Percentiles rank a stretch among this genome's conserved stretches.
Evolutionary conservation across 805 yeast species (phyloP).

Genomic region (Kluyveromyces lactis): DNA sequence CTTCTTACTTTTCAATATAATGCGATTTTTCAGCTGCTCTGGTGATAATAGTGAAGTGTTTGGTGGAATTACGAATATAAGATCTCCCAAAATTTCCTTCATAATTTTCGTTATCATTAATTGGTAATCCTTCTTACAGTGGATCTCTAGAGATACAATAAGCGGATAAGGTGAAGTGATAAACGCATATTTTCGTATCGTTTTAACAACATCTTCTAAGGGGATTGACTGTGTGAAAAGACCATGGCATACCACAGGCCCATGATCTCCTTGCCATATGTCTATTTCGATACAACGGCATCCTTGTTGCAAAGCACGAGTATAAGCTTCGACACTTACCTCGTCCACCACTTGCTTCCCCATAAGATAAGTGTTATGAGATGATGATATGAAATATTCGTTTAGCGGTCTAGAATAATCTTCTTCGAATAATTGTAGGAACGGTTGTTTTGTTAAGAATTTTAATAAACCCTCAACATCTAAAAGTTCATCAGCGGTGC

Average conservation of each 20-base stretch:
- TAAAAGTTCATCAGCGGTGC: constrained; percentile 12
- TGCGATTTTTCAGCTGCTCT: constrained; percentile 53
- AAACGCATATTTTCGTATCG: constrained; percentile 80
- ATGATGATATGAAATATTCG: constrained; percentile 84
- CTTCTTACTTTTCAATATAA: constrained; percentile 74
- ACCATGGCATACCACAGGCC: constrained; percentile 90
- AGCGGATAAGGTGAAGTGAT: constrained; percentile 81
- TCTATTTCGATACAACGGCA: constrained; percentile 94
- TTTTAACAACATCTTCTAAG: constrained; percentile 57
- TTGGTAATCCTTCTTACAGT: constrained; percentile 68
- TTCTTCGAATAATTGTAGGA: constrained; percentile 14
- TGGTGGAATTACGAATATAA: constrained; percentile 32
- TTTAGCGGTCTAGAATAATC: constrained; percentile 60
- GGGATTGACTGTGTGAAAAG: constrained; percentile 72
- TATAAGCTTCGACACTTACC: constrained; percentile 84
- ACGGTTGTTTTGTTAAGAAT: constrained; percentile 26
- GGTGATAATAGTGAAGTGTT: constrained; percentile 60
- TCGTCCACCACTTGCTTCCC: constrained; percentile 86
- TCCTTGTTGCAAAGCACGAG: constrained; percentile 79
- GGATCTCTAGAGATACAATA: constrained; percentile 76
- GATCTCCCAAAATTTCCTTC: constrained; percentile 49
- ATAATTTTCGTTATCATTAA: constrained; percentile 44
- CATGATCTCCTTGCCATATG: constrained; percentile 79
- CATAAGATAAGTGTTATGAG: constrained; percentile 85
- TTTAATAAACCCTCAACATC: constrained; percentile 18